A percentile compares a stretch with the other conserved stretches of the same genome.
Conservation (phyloP, 352 stramenopile genomes). For the Pythium grandisporangium region DNA sequence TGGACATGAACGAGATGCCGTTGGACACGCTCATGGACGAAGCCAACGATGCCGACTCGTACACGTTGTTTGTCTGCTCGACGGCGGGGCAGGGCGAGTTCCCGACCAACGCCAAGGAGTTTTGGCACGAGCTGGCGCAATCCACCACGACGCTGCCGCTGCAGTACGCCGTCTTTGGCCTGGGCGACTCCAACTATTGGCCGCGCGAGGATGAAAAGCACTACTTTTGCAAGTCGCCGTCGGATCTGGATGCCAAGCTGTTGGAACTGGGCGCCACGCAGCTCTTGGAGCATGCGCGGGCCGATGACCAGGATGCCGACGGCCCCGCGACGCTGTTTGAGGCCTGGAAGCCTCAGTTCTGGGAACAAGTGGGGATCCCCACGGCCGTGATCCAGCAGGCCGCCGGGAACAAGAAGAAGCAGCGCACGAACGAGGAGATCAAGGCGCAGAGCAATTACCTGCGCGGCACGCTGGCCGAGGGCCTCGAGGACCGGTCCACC, state of each 20-base stretch:
- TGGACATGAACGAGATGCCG: constrained; percentile 78
- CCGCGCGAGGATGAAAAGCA: constrained; percentile 71
- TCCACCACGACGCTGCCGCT: constrained; percentile 52
- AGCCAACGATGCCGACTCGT: constrained; percentile 62
- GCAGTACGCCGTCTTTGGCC: constrained; percentile 71
- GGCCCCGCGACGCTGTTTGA: constrained; percentile 65
- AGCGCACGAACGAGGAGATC: constrained; percentile 80
- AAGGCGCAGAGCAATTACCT: constrained; percentile 74
- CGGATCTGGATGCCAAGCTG: constrained; percentile 65
- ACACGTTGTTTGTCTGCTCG: constrained; percentile 67
- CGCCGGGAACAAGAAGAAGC: constrained; percentile 42
- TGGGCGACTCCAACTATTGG: constrained; percentile 80
- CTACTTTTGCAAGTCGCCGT: constrained; percentile 76
- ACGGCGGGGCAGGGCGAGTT: constrained; percentile 79
- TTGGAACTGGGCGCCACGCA: constrained; percentile 64
- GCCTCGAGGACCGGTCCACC: constrained; percentile 62
- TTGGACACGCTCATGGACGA: constrained; percentile 60
- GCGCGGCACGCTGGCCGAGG: constrained; percentile 53
- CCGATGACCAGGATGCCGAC: constrained; percentile 78
- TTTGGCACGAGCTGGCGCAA: constrained; percentile 54
- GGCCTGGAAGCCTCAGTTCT: constrained; percentile 64
- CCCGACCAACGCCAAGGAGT: constrained; percentile 71
- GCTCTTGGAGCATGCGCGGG: constrained; percentile 42
- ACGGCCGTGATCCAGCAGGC: constrained; percentile 34
- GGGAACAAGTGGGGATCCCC: constrained; percentile 63